Percentiles rank a stretch among this genome's conserved stretches.
Evolutionary conservation across 352 stramenopile species (phyloP).

Genomic region (Phytopythium ostracodes): DNA sequence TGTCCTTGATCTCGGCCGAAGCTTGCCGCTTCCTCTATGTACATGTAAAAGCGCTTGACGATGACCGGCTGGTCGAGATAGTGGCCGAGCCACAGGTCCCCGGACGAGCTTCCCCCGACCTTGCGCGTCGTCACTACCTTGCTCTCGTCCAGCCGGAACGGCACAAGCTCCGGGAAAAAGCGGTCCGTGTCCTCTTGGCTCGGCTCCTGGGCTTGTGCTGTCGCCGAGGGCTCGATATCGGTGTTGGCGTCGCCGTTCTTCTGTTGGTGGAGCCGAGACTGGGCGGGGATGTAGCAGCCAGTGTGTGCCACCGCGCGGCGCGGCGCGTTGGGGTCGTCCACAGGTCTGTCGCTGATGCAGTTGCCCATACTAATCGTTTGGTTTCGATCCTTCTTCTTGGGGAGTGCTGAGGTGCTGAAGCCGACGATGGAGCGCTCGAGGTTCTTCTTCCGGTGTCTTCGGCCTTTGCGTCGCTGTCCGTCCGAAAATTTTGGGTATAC

Average conservation of each 20-base stretch:
- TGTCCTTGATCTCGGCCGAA: constrained; percentile 81
- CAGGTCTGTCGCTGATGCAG: neutral
- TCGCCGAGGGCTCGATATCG: no score
- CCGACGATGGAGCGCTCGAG: no score
- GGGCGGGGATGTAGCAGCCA: neutral
- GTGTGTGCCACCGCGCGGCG: neutral
- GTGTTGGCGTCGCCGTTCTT: neutral
- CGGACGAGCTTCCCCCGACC: constrained; percentile 72
- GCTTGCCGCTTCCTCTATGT: constrained; percentile 54
- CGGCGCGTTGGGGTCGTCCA: neutral
- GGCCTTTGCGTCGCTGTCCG: no score
- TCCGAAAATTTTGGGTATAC: no score
- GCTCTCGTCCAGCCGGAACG: constrained; percentile 72
- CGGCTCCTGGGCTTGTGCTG: neutral
- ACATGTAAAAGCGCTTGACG: constrained; percentile 83
- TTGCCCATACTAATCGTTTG: neutral
- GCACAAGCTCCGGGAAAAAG: constrained; percentile 61
- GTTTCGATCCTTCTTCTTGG: no score
- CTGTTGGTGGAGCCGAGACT: neutral
- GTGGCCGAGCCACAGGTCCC: constrained; percentile 80
- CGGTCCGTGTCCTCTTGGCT: constrained; percentile 22
- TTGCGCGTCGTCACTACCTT: constrained; percentile 78
- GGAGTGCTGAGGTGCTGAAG: neutral
- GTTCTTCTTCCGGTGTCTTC: no score
- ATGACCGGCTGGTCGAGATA: constrained; percentile 81